Conservation (phyloP, 129 eudicot species). For the Ambrosia trifida region DNA sequence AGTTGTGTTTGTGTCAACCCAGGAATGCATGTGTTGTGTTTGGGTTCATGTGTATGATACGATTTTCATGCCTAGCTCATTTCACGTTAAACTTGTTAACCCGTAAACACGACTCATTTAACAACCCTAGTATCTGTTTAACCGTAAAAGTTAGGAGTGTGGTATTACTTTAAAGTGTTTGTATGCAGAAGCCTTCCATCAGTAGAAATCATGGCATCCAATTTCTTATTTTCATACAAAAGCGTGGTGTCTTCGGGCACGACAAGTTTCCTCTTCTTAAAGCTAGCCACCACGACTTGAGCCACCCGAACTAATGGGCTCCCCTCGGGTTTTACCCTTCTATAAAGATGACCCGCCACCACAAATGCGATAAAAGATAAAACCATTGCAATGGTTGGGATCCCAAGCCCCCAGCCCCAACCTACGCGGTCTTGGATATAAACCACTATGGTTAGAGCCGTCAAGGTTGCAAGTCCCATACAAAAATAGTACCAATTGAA, state of each 20-base stretch:
- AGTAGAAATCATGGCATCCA: slow-evolving; percentile 64
- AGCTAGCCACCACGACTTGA: slow-evolving; percentile 74
- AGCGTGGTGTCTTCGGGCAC: slow-evolving; percentile 38
- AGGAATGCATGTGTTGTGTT: neutral
- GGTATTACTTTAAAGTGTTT: slow-evolving; percentile 53
- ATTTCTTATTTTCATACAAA: slow-evolving; percentile 57
- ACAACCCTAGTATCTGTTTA: neutral
- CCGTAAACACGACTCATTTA: neutral
- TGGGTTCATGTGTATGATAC: neutral
- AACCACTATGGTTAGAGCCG: slow-evolving; percentile 75
- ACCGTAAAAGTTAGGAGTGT: neutral
- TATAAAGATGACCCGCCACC: slow-evolving; percentile 58
- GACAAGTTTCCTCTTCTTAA: slow-evolving; percentile 57
- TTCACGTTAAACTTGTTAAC: too few species aligned
- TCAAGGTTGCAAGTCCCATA: slow-evolving; percentile 76
- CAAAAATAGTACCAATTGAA: slow-evolving; percentile 88
- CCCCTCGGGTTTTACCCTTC: slow-evolving; percentile 69
- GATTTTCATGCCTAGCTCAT: neutral
- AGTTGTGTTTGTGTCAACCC: neutral
- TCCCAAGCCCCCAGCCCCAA: slow-evolving; percentile 89
- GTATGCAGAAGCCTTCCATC: slow-evolving; percentile 77
- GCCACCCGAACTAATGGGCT: slow-evolving; percentile 78
- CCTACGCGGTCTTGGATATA: slow-evolving; percentile 74
- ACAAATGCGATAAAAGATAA: slow-evolving; percentile 63
- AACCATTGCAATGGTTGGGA: slow-evolving; percentile 78